Base-by-base conservation (phyloP, 345 rosid species). In the Murraya paniculata region DNA sequence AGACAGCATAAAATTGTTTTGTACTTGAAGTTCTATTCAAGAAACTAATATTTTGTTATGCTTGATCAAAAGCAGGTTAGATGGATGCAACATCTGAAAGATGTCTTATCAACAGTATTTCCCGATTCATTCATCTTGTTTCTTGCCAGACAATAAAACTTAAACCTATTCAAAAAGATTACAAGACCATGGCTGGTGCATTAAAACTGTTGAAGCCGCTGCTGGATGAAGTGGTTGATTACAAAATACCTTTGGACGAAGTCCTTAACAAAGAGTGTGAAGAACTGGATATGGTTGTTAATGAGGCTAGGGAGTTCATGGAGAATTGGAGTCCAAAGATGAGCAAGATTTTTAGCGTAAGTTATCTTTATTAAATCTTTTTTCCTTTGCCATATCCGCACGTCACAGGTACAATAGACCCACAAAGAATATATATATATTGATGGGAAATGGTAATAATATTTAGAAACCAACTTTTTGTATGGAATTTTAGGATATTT, bases 321-420 rank as follows among this genome's bases (percentile, higher is more conserved):
- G 99, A 95, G 84, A 91, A 81, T 56, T 91, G 97, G 93, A 88
- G 88, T 68, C 89, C 87, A 6, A 88, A 85, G 82, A 82, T 84
- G 90, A 93, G 99, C 94, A 92, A 92, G 85, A 84, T 93, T 67
- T 88, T 81, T 81, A 76, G 91, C 78, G 99, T 95, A 84, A 87
- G 93, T 85, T 68, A 48, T 70, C 31, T 73, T 58, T 28, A 30
- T 35, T 24, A 9, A 16, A 33, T 58, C 64, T 16, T 36, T 81
- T 41, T 69, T 68, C 57, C 50, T 64, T 69, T 64, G 2, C 28
- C 5, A 64, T 41, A 72, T 71, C 62, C 24, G 50, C 62, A 58
- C 53, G 67, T 31, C 35, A 35, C 1, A 1, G 41, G 18, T 65
- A 18, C 69, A 81, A 65, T 74, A 35, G n/a, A 50, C 38, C 33